These are phyloP conservation scores for Blastobotrys parvus DNA, from an alignment of 805 yeast genomes.

Conservation along the genomic window DNA sequence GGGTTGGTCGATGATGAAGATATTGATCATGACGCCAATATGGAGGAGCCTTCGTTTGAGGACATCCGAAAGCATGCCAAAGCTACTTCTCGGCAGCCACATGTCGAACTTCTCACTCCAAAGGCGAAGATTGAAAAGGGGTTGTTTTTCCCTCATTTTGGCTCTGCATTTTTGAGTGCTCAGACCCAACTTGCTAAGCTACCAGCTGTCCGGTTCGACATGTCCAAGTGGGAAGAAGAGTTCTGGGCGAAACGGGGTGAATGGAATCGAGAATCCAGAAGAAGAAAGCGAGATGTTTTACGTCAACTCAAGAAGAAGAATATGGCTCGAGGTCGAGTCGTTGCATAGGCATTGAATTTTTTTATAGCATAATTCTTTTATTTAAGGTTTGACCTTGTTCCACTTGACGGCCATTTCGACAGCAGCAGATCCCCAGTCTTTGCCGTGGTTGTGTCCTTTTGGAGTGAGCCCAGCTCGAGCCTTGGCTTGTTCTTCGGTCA, in stretches of 20 bases:
- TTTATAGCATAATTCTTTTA: too few species aligned
- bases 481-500: constrained; percentile 90
- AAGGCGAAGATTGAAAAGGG: constrained; percentile 6
- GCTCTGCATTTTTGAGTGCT: constrained; percentile 79
- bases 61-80: neutral
- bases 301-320: constrained; percentile 44
- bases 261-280: constrained; percentile 65
- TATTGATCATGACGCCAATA: constrained; percentile 4
- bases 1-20: constrained; percentile 4
- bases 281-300: constrained; percentile 63
- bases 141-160: constrained; percentile 72
- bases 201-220: constrained; percentile 24
- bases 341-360: too few species aligned
- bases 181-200: constrained; percentile 62
- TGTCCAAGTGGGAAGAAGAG: constrained; percentile 56
- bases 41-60: constrained; percentile 2
- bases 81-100: neutral
- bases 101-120: neutral
- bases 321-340: constrained; percentile 7
- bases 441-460: constrained; percentile 91
- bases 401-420: constrained; percentile 70
- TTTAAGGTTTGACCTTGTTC: neutral
- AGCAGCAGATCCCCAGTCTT: constrained; percentile 98
- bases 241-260: constrained; percentile 82
- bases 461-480: constrained; percentile 76